Evolutionary conservation across 75 land plant species (phyloP).

Genomic region (Cupressus sempervirens): DNA sequence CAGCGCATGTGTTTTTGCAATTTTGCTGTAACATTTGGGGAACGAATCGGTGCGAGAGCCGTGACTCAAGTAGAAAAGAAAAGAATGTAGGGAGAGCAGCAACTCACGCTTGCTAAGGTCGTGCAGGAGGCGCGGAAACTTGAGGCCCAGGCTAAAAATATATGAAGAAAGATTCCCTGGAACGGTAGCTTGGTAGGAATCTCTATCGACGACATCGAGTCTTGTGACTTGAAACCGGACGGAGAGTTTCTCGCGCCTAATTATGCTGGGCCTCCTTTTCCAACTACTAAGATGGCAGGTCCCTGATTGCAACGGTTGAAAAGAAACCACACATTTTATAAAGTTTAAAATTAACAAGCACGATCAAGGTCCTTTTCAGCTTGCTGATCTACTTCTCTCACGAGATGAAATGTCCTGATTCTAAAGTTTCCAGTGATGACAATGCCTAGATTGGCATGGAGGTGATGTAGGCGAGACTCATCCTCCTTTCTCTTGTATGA

Average conservation of each 20-base stretch:
- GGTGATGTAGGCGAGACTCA: neutral
- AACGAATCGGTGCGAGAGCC: neutral
- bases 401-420: neutral
- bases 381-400: neutral
- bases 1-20: neutral
- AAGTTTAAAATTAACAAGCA: neutral
- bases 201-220: neutral
- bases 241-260: neutral
- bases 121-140: neutral
- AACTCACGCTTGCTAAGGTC: neutral
- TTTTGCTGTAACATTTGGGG: neutral
- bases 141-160: neutral
- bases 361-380: neutral
- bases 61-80: neutral
- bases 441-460: neutral
- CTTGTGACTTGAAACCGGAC: neutral
- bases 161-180: neutral
- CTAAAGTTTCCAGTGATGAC: neutral
- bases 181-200: neutral
- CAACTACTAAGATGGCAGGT: neutral
- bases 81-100: neutral
- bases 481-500: slow-evolving; percentile 14
- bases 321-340: neutral
- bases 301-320: neutral
- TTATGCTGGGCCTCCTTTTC: neutral